phyloP scores from a whole-genome alignment of 768 basidiomycete species.

The Dacryopinax primogenitus region DNA sequence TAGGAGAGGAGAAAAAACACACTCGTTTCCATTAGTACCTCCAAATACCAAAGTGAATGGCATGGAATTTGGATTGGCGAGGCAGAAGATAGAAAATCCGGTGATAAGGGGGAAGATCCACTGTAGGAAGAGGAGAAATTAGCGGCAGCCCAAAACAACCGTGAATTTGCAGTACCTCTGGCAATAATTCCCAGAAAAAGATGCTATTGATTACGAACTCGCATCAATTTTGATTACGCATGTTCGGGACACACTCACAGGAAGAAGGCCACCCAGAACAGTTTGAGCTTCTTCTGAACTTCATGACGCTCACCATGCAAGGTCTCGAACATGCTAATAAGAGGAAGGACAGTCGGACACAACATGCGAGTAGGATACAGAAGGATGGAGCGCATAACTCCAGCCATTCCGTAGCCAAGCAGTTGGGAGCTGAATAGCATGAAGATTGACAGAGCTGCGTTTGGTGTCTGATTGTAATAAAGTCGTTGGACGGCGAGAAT shows the following conservation, averaged over 20 bases:
- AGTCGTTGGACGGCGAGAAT: conserved; percentile 43
- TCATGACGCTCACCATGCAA: conserved; percentile 34
- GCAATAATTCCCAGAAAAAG: conserved; percentile 34
- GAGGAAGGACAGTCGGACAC: conserved; percentile 36
- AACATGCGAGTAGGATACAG: conserved; percentile 45
- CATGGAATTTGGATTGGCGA: conserved; percentile 39
- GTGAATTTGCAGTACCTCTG: background rate
- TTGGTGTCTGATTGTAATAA: conserved; percentile 42
- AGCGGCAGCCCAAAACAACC: background rate
- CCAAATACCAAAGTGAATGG: conserved; percentile 46
- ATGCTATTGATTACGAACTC: conserved; percentile 6
- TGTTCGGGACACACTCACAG: background rate
- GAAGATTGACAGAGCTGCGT: conserved; percentile 36
- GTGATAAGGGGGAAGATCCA: conserved; percentile 49
- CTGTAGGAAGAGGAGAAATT: conserved; percentile 28
- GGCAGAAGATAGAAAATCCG: conserved; percentile 47
- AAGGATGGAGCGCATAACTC: conserved; percentile 36
- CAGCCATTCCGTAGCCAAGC: conserved; percentile 45
- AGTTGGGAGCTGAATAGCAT: conserved; percentile 29
- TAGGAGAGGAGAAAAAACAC: conserved; percentile 42
- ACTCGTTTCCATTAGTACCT: conserved; percentile 52
- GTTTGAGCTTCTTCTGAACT: conserved; percentile 32
- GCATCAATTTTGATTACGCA: background rate
- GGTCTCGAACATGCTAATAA: conserved; percentile 39
- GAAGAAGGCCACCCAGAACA: conserved; percentile 43